These are phyloP conservation scores for Chalara sp. DNA, from an alignment of 2,329 filamentous ascomycete genomes.

Conservation along the genomic window DNA sequence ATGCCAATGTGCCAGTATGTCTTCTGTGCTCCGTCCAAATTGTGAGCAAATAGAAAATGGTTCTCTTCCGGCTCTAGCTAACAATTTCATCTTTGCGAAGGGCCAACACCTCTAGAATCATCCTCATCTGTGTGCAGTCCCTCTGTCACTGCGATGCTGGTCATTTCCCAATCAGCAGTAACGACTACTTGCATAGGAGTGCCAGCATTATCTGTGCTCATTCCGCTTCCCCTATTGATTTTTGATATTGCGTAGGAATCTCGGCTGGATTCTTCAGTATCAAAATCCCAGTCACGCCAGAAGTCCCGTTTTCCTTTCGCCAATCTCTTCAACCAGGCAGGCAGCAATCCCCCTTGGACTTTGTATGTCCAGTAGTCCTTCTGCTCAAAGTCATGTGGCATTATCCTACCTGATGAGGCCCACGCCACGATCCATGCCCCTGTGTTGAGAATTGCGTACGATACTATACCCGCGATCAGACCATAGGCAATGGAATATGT, in stretches of 20 bases:
- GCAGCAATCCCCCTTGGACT: conserved; percentile 67
- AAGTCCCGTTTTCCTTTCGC: conserved; percentile 33
- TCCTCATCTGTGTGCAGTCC: too few species aligned
- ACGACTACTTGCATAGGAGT: neutral
- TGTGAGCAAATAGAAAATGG: too few species aligned
- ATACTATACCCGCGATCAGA: conserved; percentile 70
- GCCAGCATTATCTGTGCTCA: conserved; percentile 1
- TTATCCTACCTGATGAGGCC: conserved; percentile 59
- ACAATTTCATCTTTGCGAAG: too few species aligned
- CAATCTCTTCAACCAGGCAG: conserved; percentile 64
- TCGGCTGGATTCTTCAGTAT: conserved; percentile 10
- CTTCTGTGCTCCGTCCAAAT: too few species aligned
- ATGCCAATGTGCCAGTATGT: too few species aligned
- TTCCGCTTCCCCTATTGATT: conserved; percentile 9
- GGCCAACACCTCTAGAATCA: too few species aligned
- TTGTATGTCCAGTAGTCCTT: conserved; percentile 78
- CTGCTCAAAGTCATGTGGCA: conserved; percentile 66
- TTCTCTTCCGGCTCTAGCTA: too few species aligned
- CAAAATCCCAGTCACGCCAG: conserved; percentile 19
- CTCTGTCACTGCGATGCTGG: neutral
- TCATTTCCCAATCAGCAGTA: neutral
- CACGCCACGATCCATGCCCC: conserved; percentile 63
- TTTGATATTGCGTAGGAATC: conserved; percentile 10
- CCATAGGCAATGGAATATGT: conserved; percentile 86
- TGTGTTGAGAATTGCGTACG: conserved; percentile 71